These are phyloP conservation scores for Xylariaceae sp. DNA, from an alignment of 2,329 filamentous ascomycete genomes.

Conservation along the genomic window DNA sequence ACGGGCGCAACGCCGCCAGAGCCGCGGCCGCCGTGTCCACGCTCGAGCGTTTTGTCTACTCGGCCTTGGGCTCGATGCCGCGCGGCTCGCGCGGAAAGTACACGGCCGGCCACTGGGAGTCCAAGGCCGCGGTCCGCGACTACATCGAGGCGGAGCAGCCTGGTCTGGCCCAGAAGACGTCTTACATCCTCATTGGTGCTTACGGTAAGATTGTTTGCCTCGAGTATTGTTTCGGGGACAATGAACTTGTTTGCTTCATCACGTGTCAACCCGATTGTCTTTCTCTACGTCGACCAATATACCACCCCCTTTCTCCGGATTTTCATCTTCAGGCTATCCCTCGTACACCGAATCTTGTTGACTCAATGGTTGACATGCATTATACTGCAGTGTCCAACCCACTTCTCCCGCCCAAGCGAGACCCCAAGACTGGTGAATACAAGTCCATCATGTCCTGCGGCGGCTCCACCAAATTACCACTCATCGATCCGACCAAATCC, in stretches of 20 bases:
- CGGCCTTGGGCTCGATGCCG: constrained; percentile 15
- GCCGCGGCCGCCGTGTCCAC: constrained; percentile 21
- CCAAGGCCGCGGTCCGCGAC: constrained; percentile 21
- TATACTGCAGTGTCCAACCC: constrained; percentile 24
- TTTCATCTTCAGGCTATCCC: too few species aligned
- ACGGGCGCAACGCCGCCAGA: constrained; percentile 21
- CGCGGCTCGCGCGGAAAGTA: constrained; percentile 16
- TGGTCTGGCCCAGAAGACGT: constrained; percentile 22
- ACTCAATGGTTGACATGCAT: too few species aligned
- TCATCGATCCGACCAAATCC: constrained; percentile 30
- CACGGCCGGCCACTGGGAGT: constrained; percentile 23
- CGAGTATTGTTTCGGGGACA: too few species aligned
- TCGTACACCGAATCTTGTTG: too few species aligned
- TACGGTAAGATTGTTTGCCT: too few species aligned
- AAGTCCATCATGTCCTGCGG: constrained; percentile 22
- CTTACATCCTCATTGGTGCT: constrained; percentile 24
- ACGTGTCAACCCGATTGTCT: too few species aligned
- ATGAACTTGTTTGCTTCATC: too few species aligned
- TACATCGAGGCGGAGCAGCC: constrained; percentile 19
- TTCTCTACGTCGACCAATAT: too few species aligned
- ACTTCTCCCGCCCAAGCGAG: constrained; percentile 21
- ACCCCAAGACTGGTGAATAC: constrained; percentile 23
- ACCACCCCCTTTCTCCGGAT: too few species aligned
- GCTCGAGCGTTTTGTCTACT: constrained; percentile 20
- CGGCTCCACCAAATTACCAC: constrained; percentile 23